Evolutionary conservation across 1,284 basidiomycete genomes (phyloP), one percentile per base, ranked within the genome.

Genomic region (Hemileia vastatrix): DNA sequence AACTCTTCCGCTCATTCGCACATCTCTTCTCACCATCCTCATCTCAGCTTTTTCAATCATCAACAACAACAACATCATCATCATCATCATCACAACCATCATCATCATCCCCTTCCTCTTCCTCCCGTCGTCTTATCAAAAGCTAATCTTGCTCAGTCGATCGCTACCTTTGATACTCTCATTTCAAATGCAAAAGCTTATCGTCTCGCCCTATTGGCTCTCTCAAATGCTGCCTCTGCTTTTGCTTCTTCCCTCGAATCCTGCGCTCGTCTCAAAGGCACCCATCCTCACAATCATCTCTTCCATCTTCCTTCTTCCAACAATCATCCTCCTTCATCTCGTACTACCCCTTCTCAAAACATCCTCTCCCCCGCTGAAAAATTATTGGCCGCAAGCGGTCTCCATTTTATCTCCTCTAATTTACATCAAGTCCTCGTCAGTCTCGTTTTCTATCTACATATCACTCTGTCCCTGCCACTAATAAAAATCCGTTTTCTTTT

Each of bases 361-460:
- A 45, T 13, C n/a, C 24, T 18, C 31, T 1, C 32, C 31, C 66
- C 66, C 36, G 70, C 63, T 2, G 68, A 70, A 31, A 51, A 61
- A 31, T 27, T 71, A 6, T 21, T 71, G 32, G 70, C 70, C 0
- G 70, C 70, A 13, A 65, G 63, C 24, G 70, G 70, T 2, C 31
- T 71, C 23, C 70, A 71, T 13, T 71, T 70, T 54, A 66, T 71
- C 63, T 63, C 70, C 4, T 67, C 70, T 0, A 68, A 67, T 43
- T 64, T 64, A 15, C 58, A 66, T 1, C 67, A 70, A 60, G 67
- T 70, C 4, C 63, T 70, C 0, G 68, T 70, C 13, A 52, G 67
- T 59, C 9, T 1, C 9, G n/a, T 4, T 23, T 18, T 50, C 6
- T 48, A 21, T 24, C 15, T 23, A 2, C 8, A 40, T 31, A 32